A percentile compares a stretch with the other conserved stretches of the same genome.
Evolutionary conservation across 148 eudicot species (phyloP).

Genomic region (Linanthus parryae): DNA sequence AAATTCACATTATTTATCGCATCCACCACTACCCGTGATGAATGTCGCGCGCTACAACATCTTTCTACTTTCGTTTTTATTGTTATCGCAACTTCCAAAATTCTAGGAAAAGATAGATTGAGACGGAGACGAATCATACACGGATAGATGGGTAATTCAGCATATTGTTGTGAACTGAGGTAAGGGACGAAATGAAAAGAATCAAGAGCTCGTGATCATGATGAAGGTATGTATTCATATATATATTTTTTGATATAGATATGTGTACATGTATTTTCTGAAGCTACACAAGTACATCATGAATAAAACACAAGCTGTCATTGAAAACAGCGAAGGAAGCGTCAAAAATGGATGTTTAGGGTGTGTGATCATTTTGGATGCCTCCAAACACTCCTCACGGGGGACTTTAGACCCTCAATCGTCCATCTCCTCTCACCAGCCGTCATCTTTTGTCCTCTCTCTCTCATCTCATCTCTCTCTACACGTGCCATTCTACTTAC

Average conservation of each 20-base stretch:
- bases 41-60: no score
- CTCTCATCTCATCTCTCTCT: conserved; percentile 8
- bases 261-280: neutral
- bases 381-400: conserved; percentile 13
- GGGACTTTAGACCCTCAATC: conserved; percentile 1
- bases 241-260: conserved; percentile 1
- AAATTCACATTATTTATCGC: no score
- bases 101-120: no score
- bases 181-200: conserved; percentile 1
- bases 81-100: no score
- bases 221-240: conserved; percentile 1
- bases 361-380: conserved; percentile 2
- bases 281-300: neutral
- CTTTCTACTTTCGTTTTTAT: no score
- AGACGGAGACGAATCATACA: no score
- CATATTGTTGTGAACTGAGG: neutral
- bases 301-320: conserved; percentile 3
- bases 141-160: neutral
- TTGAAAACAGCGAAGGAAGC: conserved; percentile 3
- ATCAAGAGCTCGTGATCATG: conserved; percentile 7
- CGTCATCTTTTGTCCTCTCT: conserved; percentile 1
- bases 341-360: conserved; percentile 6
- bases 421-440: neutral
- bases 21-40: no score
- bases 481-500: neutral